Conservation (phyloP, 2,329 filamentous ascomycete species). For the Epicoccum nigrum region DNA sequence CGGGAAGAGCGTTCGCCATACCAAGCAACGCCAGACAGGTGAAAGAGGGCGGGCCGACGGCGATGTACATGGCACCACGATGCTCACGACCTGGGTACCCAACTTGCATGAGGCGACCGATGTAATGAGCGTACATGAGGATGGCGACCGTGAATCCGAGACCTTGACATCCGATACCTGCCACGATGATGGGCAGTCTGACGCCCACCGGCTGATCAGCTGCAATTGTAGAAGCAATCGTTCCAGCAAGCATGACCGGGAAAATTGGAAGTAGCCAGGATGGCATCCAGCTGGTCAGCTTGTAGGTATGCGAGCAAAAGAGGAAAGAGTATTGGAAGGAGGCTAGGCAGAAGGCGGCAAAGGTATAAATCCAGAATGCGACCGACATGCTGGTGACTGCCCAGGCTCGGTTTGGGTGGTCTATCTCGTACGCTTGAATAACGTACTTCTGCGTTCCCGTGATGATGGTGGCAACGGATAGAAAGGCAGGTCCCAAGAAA, state of each 20-base stretch:
- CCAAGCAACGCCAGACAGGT: slow-evolving; percentile 73
- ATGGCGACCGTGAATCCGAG: slow-evolving; percentile 71
- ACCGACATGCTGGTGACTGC: slow-evolving; percentile 49
- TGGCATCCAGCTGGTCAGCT: slow-evolving; percentile 72
- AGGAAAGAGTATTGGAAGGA: slow-evolving; percentile 65
- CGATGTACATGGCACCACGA: slow-evolving; percentile 75
- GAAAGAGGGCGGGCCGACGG: slow-evolving; percentile 75
- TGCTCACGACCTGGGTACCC: slow-evolving; percentile 69
- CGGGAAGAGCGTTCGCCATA: slow-evolving; percentile 63
- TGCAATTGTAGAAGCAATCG: slow-evolving; percentile 70
- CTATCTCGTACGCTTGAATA: slow-evolving; percentile 39
- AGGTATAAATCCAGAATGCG: slow-evolving; percentile 54
- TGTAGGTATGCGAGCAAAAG: slow-evolving; percentile 65
- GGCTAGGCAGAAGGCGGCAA: slow-evolving; percentile 48
- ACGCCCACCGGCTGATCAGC: slow-evolving; percentile 63
- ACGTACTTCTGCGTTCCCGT: slow-evolving; percentile 49
- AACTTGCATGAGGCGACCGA: slow-evolving; percentile 72
- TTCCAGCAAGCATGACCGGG: slow-evolving; percentile 74
- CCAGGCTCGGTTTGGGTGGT: slow-evolving; percentile 51
- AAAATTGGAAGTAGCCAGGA: slow-evolving; percentile 78
- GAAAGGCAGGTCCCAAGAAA: slow-evolving; percentile 55
- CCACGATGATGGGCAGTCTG: slow-evolving; percentile 68
- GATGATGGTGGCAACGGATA: slow-evolving; percentile 51
- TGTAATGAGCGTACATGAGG: slow-evolving; percentile 76
- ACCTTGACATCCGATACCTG: slow-evolving; percentile 72